Evolutionary conservation across 805 yeast species (phyloP).

Genomic region (Yarrowia osloensis): DNA sequence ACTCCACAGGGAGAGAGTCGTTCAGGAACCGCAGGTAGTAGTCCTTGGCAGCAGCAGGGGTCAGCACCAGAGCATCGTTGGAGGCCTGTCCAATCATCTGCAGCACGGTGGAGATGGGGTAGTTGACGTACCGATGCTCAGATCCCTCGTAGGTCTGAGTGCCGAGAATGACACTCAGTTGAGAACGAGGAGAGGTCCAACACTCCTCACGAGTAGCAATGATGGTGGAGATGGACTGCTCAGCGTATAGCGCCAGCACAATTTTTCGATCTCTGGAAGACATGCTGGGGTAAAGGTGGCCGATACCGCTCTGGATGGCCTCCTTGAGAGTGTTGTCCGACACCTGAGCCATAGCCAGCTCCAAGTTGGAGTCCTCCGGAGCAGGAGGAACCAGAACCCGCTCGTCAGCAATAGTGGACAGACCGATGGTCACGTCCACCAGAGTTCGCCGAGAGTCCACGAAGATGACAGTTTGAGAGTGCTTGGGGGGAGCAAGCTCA

Average conservation of each 20-base stretch:
- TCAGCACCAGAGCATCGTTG: conserved; percentile 54
- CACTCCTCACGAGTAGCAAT: conserved; percentile 63
- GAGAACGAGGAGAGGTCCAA: conserved; percentile 52
- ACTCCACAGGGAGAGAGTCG: conserved; percentile 82
- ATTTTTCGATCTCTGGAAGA: conserved; percentile 52
- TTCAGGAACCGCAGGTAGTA: conserved; percentile 72
- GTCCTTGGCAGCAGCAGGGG: conserved; percentile 55
- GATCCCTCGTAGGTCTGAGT: conserved; percentile 72
- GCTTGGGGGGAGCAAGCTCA: conserved; percentile 36
- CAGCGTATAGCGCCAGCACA: conserved; percentile 54
- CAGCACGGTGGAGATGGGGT: conserved; percentile 56
- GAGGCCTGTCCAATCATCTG: conserved; percentile 40
- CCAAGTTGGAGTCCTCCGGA: conserved; percentile 46
- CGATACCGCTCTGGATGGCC: conserved; percentile 62
- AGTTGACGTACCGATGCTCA: conserved; percentile 70
- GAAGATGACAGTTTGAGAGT: conserved; percentile 50
- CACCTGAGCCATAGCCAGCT: conserved; percentile 49
- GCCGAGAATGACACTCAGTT: conserved; percentile 63
- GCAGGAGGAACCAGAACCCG: conserved; percentile 43
- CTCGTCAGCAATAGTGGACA: conserved; percentile 47
- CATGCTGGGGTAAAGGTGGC: conserved; percentile 63
- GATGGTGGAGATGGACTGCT: conserved; percentile 57
- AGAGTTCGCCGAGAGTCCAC: conserved; percentile 58
- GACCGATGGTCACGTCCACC: conserved; percentile 53
- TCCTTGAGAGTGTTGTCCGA: conserved; percentile 50